Percentiles rank a stretch among this genome's conserved stretches.
These are phyloP conservation scores for Russula vinacea DNA, from an alignment of 768 basidiomycete genomes.

Conservation along the genomic window DNA sequence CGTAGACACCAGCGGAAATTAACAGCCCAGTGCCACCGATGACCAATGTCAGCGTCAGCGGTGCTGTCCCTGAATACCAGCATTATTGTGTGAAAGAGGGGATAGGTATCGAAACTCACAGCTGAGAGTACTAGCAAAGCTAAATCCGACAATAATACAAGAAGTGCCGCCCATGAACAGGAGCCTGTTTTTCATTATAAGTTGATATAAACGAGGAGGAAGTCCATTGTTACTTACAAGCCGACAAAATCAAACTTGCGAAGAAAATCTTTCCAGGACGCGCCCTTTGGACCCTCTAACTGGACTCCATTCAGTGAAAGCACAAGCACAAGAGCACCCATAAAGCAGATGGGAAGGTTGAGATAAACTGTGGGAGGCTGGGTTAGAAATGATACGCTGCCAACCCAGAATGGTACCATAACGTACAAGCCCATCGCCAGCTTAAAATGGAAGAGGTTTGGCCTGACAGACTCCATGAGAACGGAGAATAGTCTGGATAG, in stretches of 20 bases:
- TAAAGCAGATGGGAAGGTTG: constrained; percentile 71
- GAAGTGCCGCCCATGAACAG: constrained; percentile 75
- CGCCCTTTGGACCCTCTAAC: constrained; percentile 44
- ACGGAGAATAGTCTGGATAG: not conserved
- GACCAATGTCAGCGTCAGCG: constrained; percentile 60
- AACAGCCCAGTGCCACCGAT: constrained; percentile 54
- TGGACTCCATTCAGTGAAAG: constrained; percentile 59
- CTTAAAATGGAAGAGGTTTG: constrained; percentile 39
- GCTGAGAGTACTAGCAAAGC: constrained; percentile 62
- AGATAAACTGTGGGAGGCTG: constrained; percentile 59
- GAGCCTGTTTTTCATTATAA: constrained; percentile 43
- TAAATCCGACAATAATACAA: constrained; percentile 74
- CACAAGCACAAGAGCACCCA: constrained; percentile 55
- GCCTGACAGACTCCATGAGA: constrained; percentile 19
- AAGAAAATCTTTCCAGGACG: constrained; percentile 55
- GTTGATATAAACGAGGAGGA: constrained; percentile 26
- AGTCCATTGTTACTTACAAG: constrained; percentile 50
- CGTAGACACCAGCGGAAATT: constrained; percentile 60
- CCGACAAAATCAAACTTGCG: constrained; percentile 73
- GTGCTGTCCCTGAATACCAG: constrained; percentile 53
- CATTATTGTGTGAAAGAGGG: not conserved
- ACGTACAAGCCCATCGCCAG: constrained; percentile 88
- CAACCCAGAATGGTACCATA: constrained; percentile 22
- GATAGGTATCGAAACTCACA: constrained; percentile 48
- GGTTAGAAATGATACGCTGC: constrained; percentile 27